Evolutionary conservation across 768 basidiomycete species (phyloP), one percentile per base, ranked within the genome.

Genomic region (Fomitopsis pulvina): DNA sequence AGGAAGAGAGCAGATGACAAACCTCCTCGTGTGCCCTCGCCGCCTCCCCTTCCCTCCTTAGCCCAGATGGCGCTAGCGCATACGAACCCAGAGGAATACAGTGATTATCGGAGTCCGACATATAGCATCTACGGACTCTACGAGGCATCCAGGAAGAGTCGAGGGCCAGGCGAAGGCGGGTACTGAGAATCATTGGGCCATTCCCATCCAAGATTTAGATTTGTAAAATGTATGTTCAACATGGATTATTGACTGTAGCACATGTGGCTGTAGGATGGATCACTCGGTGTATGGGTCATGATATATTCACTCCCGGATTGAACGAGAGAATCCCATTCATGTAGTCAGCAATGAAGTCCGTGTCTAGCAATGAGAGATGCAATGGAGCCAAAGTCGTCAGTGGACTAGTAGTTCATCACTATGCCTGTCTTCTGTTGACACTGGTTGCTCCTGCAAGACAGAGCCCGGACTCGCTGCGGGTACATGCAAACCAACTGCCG

Each of bases 91-190:
- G 77, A 81, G 47, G 80, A 73, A 3, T 85, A 77, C 64, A 76
- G 71, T 5, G 78, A 78, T 42, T 89, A 90, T 53, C 73, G 80
- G 53, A 87, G 87, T 58, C 86, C 88, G 16, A 90, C 88, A 4
- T 90, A 90, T 57, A 91, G 87, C 62, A 78, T 91, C 48, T 90
- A 85, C 60, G 83, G 83, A 34, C 56, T 88, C 55, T 89, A 89
- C 59, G 83, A 79, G 46, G 71, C 66, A 24, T 81, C 81, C 39
- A 68, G 79, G 56, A 85, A 78, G 67, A 81, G 80, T 45, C 57
- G 66, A 14, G 56, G 52, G 20, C 54, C 48, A 30, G 57, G 59
- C 20, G 55, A 54, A n/a, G 52, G 55, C 7, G 58, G 55, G 12
- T 61, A 58, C 46, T 63, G 45, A 24, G 11, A 16, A 46, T 3